These are phyloP conservation scores for Paraphoma chrysanthemicola DNA, from an alignment of 2,329 filamentous ascomycete species.

Conservation along the genomic window DNA sequence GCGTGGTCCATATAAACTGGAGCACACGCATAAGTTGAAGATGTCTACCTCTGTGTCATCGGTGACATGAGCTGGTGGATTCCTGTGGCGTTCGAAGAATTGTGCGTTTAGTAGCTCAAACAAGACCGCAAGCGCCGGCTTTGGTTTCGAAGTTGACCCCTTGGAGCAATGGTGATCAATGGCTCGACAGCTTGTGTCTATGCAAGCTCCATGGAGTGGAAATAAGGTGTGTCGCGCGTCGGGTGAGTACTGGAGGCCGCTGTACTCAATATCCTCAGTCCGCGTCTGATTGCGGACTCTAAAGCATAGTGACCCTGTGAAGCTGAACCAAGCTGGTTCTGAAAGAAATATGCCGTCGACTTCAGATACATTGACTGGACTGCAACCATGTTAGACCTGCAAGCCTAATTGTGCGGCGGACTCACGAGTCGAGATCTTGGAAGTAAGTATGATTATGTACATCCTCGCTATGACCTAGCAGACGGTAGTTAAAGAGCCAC, in stretches of 20 bases:
- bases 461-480: slow-evolving; percentile 22
- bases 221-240: slow-evolving; percentile 22
- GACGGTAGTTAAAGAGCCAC: slow-evolving; percentile 33
- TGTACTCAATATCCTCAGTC: slow-evolving; percentile 17
- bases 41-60: slow-evolving; percentile 20
- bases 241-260: slow-evolving; percentile 15
- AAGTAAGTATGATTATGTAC: slow-evolving; percentile 7
- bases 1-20: slow-evolving; percentile 18
- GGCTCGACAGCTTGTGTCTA: slow-evolving; percentile 25
- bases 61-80: neutral
- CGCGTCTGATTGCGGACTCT: slow-evolving; percentile 17
- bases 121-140: slow-evolving; percentile 13
- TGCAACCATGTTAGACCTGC: neutral
- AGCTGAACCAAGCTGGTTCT: slow-evolving; percentile 17
- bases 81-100: slow-evolving; percentile 2
- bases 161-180: slow-evolving; percentile 12
- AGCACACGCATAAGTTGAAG: slow-evolving; percentile 17
- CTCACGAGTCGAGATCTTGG: neutral
- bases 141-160: neutral
- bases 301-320: slow-evolving; percentile 19
- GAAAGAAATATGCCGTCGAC: slow-evolving; percentile 25
- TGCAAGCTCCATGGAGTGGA: slow-evolving; percentile 32
- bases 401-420: neutral
- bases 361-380: slow-evolving; percentile 14
- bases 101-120: slow-evolving; percentile 19